phyloP scores from a whole-genome alignment of 1,284 basidiomycete species.

The Leccinum pseudoinsigne region DNA sequence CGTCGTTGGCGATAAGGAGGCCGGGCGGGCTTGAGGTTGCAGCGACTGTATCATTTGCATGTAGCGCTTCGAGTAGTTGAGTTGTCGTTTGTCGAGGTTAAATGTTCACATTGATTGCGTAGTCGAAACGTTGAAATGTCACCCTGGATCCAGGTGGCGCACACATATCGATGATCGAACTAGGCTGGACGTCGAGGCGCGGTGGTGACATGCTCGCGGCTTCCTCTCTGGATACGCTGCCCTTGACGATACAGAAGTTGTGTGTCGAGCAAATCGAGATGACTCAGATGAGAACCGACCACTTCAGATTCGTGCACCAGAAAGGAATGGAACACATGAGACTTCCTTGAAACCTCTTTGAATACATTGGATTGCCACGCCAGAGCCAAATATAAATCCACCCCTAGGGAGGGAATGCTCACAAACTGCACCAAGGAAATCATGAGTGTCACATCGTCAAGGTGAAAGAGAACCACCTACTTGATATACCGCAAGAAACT shows the following conservation, averaged over 20 bases:
- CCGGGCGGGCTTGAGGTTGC: conserved; percentile 71
- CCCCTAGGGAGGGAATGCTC: conserved; percentile 4
- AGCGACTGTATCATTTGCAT: conserved; percentile 63
- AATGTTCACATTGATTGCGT: not conserved
- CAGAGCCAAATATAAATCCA: not conserved
- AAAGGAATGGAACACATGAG: conserved; percentile 93
- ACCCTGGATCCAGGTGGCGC: conserved; percentile 98
- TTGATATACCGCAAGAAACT: conserved; percentile 47
- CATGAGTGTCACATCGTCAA: not conserved
- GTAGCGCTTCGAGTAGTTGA: conserved; percentile 88
- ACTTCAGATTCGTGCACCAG: conserved; percentile 98
- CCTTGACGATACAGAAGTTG: conserved; percentile 46
- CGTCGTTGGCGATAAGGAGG: conserved; percentile 87
- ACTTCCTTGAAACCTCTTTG: conserved; percentile 88
- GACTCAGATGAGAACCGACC: conserved; percentile 44
- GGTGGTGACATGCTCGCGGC: conserved; percentile 99
- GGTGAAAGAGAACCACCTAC: conserved; percentile 25
- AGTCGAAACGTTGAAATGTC: conserved; percentile 37
- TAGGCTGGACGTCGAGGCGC: conserved; percentile 87
- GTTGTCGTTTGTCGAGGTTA: conserved; percentile 59
- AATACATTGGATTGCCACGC: conserved; percentile 96
- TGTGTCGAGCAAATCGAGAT: not conserved
- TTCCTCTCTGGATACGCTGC: conserved; percentile 96
- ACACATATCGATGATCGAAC: conserved; percentile 93
- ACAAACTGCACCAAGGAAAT: conserved; percentile 20